These are phyloP conservation scores for Cubamyces lactineus DNA, from an alignment of 768 basidiomycete genomes.

Conservation along the genomic window DNA sequence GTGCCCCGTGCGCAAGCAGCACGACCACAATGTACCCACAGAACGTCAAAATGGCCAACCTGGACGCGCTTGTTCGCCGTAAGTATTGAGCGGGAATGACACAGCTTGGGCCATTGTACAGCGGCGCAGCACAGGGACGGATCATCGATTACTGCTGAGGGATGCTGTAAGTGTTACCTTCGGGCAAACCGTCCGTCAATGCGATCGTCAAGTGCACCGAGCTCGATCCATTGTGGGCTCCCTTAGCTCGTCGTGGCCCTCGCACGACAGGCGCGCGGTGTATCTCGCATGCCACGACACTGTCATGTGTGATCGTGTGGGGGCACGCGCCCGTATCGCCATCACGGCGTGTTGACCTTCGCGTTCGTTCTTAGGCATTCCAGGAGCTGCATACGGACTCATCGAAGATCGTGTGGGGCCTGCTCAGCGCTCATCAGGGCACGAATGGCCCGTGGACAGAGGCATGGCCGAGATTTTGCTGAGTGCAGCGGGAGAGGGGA, in stretches of 20 bases:
- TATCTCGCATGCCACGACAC: neutral
- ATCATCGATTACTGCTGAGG: neutral
- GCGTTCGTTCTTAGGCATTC: conserved; percentile 13
- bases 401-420: conserved; percentile 18
- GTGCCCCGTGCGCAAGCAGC: conserved; percentile 2
- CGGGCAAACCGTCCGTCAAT: neutral
- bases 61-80: too few relatives aligned
- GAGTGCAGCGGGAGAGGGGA: neutral
- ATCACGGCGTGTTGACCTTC: conserved; percentile 11
- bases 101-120: too few relatives aligned
- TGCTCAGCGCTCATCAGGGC: neutral
- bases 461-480: conserved; percentile 1
- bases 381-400: neutral
- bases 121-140: neutral
- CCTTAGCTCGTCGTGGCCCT: neutral
- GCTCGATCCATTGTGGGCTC: neutral
- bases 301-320: conserved; percentile 14
- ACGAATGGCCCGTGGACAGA: neutral
- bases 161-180: conserved; percentile 14
- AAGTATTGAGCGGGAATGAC: too few relatives aligned
- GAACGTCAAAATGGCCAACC: neutral
- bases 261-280: neutral
- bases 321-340: neutral
- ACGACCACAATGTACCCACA: conserved; percentile 8
- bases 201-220: neutral